Evolutionary conservation across 495 filamentous ascomycete genomes (phyloP).

Genomic region (Penicillium silybi): DNA sequence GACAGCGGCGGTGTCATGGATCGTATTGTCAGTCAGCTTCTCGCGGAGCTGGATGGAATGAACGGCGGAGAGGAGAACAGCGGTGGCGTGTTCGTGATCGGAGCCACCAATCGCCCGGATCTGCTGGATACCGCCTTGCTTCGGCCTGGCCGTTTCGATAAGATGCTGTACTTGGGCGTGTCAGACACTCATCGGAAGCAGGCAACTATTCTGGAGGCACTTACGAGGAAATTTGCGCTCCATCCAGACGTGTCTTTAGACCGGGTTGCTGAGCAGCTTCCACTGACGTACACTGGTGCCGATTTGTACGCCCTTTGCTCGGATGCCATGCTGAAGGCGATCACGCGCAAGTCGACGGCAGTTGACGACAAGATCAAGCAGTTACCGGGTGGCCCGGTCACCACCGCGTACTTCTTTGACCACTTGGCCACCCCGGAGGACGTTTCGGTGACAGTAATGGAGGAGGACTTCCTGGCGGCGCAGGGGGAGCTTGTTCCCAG

Average conservation of each 20-base stretch:
- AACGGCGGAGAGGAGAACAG: slow-evolving; percentile 81
- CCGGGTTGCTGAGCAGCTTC: slow-evolving; percentile 69
- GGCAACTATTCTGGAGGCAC: slow-evolving; percentile 84
- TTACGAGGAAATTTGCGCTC: slow-evolving; percentile 91
- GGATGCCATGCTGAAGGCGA: slow-evolving; percentile 97
- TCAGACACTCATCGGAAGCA: slow-evolving; percentile 97
- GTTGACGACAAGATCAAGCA: slow-evolving; percentile 80
- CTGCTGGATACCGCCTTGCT: slow-evolving; percentile 87
- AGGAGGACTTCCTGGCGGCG: slow-evolving; percentile 80
- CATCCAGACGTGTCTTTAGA: slow-evolving; percentile 69
- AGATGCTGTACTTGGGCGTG: slow-evolving; percentile 97
- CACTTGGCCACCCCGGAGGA: slow-evolving; percentile 81
- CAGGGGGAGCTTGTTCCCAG: slow-evolving; percentile 82
- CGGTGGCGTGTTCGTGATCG: slow-evolving; percentile 95
- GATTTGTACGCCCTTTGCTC: slow-evolving; percentile 96
- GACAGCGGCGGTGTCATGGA: slow-evolving; percentile 99
- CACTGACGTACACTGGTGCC: slow-evolving; percentile 95
- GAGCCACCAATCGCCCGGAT: slow-evolving; percentile 93
- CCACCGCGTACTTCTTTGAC: slow-evolving; percentile 92
- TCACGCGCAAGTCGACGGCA: slow-evolving; percentile 79
- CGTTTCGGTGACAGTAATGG: slow-evolving; percentile 77
- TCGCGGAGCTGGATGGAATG: slow-evolving; percentile 97
- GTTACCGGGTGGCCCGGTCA: slow-evolving; percentile 55
- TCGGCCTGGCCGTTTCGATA: slow-evolving; percentile 91
- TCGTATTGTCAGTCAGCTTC: slow-evolving; percentile 90